These are phyloP conservation scores for Puccinia triticina DNA, from an alignment of 1,284 basidiomycete species.

Conservation along the genomic window DNA sequence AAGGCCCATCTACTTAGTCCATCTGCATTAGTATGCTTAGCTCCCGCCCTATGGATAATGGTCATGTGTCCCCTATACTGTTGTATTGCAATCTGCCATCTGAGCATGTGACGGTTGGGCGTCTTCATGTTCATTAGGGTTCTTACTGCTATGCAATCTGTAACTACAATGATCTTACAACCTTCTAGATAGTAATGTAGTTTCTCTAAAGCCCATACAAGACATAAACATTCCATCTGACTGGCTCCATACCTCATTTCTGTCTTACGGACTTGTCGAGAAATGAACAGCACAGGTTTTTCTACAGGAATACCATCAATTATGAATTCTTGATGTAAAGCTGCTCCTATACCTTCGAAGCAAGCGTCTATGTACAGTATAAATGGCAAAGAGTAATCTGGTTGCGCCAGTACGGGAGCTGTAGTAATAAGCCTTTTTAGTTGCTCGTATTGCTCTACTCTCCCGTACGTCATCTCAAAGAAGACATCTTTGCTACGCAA, in stretches of 20 bases:
- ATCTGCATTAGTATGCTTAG: constrained; percentile 7
- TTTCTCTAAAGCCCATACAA: too few species aligned
- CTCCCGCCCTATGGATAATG: neutral
- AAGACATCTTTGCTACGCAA: neutral
- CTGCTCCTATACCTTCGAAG: constrained; percentile 6
- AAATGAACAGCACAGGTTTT: too few species aligned
- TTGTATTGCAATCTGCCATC: constrained; percentile 12
- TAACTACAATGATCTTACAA: neutral
- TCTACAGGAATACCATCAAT: too few species aligned
- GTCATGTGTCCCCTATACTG: neutral
- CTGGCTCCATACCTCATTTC: too few species aligned
- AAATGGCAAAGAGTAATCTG: neutral
- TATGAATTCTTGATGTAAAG: constrained; percentile 6
- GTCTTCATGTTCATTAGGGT: constrained; percentile 5
- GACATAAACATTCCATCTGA: too few species aligned
- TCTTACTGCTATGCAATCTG: neutral
- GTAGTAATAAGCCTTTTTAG: neutral
- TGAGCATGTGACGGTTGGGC: neutral
- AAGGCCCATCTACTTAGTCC: neutral
- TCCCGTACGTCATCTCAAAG: neutral
- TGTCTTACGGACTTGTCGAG: too few species aligned
- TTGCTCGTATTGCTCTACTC: neutral
- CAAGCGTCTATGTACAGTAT: constrained; percentile 12
- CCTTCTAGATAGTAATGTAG: constrained; percentile 2
- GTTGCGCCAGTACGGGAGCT: neutral